Evolutionary conservation across 2,329 filamentous ascomycete genomes (phyloP).

Genomic region (Ceratocystis destructans): DNA sequence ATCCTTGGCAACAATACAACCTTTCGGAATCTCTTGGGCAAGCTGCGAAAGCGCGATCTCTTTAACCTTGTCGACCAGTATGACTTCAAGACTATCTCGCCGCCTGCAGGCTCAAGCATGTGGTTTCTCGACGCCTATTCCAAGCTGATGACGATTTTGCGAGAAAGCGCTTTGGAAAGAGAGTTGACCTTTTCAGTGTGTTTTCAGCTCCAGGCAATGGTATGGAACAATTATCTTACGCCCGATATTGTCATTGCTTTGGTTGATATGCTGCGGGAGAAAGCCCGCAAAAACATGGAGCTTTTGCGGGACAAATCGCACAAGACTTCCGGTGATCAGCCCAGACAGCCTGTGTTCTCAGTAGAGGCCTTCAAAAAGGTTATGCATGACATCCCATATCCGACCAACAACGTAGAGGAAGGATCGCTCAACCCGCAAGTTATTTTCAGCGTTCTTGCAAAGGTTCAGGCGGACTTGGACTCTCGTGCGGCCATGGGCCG

Average conservation of each 20-base stretch:
- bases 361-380: slow-evolving; percentile 41
- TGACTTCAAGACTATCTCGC: slow-evolving; percentile 7
- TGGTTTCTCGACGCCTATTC: slow-evolving; percentile 17
- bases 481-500: slow-evolving; percentile 18
- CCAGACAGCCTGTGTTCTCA: slow-evolving; percentile 31
- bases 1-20: neutral
- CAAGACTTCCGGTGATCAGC: neutral
- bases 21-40: neutral
- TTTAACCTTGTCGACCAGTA: slow-evolving; percentile 6
- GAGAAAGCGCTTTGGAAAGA: slow-evolving; percentile 26
- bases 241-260: slow-evolving; percentile 39
- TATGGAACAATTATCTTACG: slow-evolving; percentile 47
- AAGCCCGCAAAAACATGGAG: slow-evolving; percentile 22
- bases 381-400: slow-evolving; percentile 38
- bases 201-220: slow-evolving; percentile 51
- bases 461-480: slow-evolving; percentile 30
- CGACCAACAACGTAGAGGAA: slow-evolving; percentile 37
- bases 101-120: neutral
- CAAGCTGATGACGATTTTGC: slow-evolving; percentile 23
- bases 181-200: slow-evolving; percentile 39
- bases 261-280: slow-evolving; percentile 29
- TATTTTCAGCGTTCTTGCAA: slow-evolving; percentile 30
- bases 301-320: neutral
- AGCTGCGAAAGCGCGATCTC: slow-evolving; percentile 8
- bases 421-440: slow-evolving; percentile 28